Percentiles rank a stretch among this genome's conserved stretches.
Conservation (phyloP, 2,329 filamentous ascomycete genomes). For the Aspergillus flavus region DNA sequence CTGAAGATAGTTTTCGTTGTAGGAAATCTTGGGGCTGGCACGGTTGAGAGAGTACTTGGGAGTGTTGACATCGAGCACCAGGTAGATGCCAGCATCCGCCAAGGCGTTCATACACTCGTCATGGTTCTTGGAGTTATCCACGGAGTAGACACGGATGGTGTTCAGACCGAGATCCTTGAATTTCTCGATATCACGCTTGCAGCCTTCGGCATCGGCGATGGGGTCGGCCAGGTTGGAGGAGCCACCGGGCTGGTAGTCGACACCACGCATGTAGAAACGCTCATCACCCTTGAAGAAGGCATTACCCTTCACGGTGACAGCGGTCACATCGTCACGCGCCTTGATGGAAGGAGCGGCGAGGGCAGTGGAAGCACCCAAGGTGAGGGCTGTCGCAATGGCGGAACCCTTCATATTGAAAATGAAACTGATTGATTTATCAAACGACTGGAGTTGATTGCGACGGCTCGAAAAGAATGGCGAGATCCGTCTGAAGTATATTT, state of each 20-base stretch:
- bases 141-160: constrained; percentile 87
- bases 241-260: constrained; percentile 69
- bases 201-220: constrained; percentile 69
- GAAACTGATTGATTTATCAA: constrained; percentile 4
- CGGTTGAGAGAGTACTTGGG: constrained; percentile 88
- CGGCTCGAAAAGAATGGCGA: constrained; percentile 5
- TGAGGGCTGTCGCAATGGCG: constrained; percentile 50
- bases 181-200: constrained; percentile 76
- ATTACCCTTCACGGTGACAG: constrained; percentile 65
- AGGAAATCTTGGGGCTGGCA: constrained; percentile 69
- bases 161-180: constrained; percentile 89
- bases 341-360: constrained; percentile 46
- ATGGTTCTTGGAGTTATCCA: constrained; percentile 83
- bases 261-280: constrained; percentile 57
- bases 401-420: constrained; percentile 56
- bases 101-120: constrained; percentile 82
- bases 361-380: constrained; percentile 49
- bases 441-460: constrained; percentile 2
- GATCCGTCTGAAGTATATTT: not conserved
- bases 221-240: constrained; percentile 69
- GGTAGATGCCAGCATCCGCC: constrained; percentile 84
- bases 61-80: constrained; percentile 90
- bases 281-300: constrained; percentile 66
- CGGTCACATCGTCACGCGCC: constrained; percentile 52
- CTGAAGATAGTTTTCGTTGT: constrained; percentile 85